These are phyloP conservation scores for Teratosphaeria destructans DNA, from an alignment of 2,329 filamentous ascomycete genomes.

Conservation along the genomic window DNA sequence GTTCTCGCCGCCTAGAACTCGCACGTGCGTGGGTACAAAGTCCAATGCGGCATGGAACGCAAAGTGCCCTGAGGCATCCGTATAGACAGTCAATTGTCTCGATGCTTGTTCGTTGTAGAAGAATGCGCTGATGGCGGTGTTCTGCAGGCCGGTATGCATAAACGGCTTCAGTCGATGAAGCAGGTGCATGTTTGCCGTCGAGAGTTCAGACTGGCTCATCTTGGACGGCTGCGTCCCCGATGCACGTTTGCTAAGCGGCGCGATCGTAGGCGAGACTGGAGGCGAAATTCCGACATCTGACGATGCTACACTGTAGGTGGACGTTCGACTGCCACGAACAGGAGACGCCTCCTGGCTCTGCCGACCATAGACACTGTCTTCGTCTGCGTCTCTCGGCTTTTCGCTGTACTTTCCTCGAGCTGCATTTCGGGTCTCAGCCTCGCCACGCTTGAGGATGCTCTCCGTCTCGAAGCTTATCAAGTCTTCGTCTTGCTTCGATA, in stretches of 20 bases:
- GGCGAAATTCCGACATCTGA: slow-evolving; percentile 11
- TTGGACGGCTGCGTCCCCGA: slow-evolving; percentile 46
- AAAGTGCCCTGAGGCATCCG: slow-evolving; percentile 86
- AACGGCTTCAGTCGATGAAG: slow-evolving; percentile 85
- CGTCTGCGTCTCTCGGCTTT: slow-evolving; percentile 40
- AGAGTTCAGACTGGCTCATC: slow-evolving; percentile 66
- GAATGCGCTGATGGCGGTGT: slow-evolving; percentile 77
- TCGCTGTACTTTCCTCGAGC: slow-evolving; percentile 67
- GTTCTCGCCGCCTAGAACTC: slow-evolving; percentile 75
- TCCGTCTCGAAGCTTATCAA: slow-evolving; percentile 65
- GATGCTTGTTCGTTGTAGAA: slow-evolving; percentile 84
- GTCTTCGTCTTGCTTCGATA: slow-evolving; percentile 46
- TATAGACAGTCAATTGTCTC: slow-evolving; percentile 72
- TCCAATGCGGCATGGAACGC: slow-evolving; percentile 67
- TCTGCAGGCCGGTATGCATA: slow-evolving; percentile 69
- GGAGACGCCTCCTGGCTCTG: slow-evolving; percentile 16
- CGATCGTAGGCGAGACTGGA: slow-evolving; percentile 13
- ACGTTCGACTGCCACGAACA: slow-evolving; percentile 3
- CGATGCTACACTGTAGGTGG: slow-evolving; percentile 12
- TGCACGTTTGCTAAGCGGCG: slow-evolving; percentile 36
- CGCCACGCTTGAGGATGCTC: slow-evolving; percentile 63
- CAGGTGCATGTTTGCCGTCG: slow-evolving; percentile 72
- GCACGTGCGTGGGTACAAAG: slow-evolving; percentile 81
- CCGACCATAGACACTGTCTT: slow-evolving; percentile 28
- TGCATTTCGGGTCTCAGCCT: slow-evolving; percentile 53